Percentiles rank a stretch among this genome's conserved stretches.
Evolutionary conservation across 768 basidiomycete species (phyloP).

Genomic region (Clathrus columnatus): DNA sequence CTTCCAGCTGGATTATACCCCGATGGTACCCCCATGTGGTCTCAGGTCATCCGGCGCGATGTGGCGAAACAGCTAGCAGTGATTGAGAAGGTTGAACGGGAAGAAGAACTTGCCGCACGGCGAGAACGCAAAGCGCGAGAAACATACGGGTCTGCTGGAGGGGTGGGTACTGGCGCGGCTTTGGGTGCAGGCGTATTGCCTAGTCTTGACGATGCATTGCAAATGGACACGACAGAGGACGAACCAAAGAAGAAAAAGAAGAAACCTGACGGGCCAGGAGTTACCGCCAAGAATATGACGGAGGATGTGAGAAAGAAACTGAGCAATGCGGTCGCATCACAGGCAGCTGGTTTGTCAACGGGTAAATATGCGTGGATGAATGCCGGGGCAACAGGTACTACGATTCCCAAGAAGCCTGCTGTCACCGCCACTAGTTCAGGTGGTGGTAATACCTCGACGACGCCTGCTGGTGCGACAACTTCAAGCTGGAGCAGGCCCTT

Average conservation of each 20-base stretch:
- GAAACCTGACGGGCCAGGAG: slow-evolving; percentile 77
- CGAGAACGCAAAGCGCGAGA: slow-evolving; percentile 70
- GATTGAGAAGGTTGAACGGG: slow-evolving; percentile 71
- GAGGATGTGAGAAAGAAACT: slow-evolving; percentile 89
- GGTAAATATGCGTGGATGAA: slow-evolving; percentile 89
- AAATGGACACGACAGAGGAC: slow-evolving; percentile 38
- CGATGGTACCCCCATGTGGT: slow-evolving; percentile 71
- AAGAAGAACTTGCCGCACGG: slow-evolving; percentile 70
- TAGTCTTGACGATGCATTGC: slow-evolving; percentile 37
- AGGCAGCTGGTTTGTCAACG: slow-evolving; percentile 70
- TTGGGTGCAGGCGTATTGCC: slow-evolving; percentile 10
- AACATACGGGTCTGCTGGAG: slow-evolving; percentile 58
- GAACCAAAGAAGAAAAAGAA: slow-evolving; percentile 67
- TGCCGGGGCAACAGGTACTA: slow-evolving; percentile 42
- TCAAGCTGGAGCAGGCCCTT: slow-evolving; percentile 12
- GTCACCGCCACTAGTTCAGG: slow-evolving; percentile 11
- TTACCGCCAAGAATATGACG: slow-evolving; percentile 82
- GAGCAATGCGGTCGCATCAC: slow-evolving; percentile 82
- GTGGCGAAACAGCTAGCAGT: slow-evolving; percentile 68
- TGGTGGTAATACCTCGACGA: slow-evolving; percentile 19
- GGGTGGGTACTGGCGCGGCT: slow-evolving; percentile 48
- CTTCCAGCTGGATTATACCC: slow-evolving; percentile 56
- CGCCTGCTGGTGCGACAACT: slow-evolving; percentile 28
- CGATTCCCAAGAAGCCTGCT: slow-evolving; percentile 25
- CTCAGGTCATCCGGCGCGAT: slow-evolving; percentile 65